phyloP scores from a whole-genome alignment of 768 basidiomycete genomes.

The Leccinum longicurvipes region DNA sequence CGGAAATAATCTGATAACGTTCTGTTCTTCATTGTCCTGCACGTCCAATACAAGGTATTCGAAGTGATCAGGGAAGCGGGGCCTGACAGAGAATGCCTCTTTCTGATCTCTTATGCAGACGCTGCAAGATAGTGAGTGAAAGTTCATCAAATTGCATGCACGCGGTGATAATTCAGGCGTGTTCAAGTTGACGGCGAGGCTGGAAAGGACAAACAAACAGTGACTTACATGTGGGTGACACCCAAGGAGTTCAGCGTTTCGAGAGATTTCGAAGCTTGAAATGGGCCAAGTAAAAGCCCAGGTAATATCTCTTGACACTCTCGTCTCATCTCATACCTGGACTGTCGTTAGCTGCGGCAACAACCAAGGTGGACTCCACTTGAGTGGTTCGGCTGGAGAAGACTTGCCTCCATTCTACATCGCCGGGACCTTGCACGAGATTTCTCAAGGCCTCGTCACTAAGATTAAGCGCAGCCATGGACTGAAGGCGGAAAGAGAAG shows the following conservation, averaged over 20 bases:
- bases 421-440: slow-evolving; percentile 74
- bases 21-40: slow-evolving; percentile 92
- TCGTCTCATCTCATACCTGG: slow-evolving; percentile 91
- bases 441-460: slow-evolving; percentile 46
- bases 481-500: not conserved
- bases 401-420: slow-evolving; percentile 79
- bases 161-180: not conserved
- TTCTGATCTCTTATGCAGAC: slow-evolving; percentile 87
- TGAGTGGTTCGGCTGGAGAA: not conserved
- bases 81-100: slow-evolving; percentile 85
- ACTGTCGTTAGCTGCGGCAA: slow-evolving; percentile 10
- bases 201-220: not conserved
- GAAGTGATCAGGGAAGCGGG: slow-evolving; percentile 80
- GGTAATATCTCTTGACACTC: slow-evolving; percentile 91
- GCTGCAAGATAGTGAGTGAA: slow-evolving; percentile 35
- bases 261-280: slow-evolving; percentile 82
- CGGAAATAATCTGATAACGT: slow-evolving; percentile 90
- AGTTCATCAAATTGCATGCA: not conserved
- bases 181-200: not conserved
- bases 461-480: slow-evolving; percentile 23
- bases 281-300: slow-evolving; percentile 79
- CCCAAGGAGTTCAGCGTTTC: slow-evolving; percentile 60
- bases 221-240: slow-evolving; percentile 76
- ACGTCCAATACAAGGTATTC: slow-evolving; percentile 80
- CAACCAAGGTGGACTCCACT: not conserved